These are phyloP conservation scores for Neurospora pannonica DNA, from an alignment of 495 filamentous ascomycete species.

Conservation along the genomic window DNA sequence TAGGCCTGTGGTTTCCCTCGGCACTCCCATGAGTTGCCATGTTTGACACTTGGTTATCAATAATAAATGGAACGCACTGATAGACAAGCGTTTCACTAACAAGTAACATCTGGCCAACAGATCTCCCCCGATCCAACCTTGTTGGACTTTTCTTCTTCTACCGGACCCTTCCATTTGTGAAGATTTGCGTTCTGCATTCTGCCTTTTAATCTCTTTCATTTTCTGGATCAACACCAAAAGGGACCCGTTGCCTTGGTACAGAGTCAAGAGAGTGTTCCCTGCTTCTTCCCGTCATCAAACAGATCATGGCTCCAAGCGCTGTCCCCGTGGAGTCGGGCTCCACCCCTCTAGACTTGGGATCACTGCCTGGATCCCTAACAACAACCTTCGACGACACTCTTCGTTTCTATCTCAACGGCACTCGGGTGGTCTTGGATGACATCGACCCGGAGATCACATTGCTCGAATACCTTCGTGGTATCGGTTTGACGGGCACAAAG, in stretches of 20 bases:
- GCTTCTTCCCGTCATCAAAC: neutral
- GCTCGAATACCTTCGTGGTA: slow-evolving; percentile 81
- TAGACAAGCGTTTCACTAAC: neutral
- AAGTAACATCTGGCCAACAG: neutral
- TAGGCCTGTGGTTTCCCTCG: neutral
- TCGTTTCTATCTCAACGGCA: slow-evolving; percentile 90
- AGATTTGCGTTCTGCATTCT: neutral
- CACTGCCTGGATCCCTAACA: slow-evolving; percentile 17
- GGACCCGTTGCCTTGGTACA: neutral
- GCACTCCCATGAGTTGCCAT: neutral
- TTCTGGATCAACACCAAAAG: neutral
- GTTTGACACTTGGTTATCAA: neutral
- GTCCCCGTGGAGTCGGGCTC: slow-evolving; percentile 30
- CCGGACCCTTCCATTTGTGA: neutral
- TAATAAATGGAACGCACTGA: neutral
- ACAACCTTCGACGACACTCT: slow-evolving; percentile 44
- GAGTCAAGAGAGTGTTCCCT: neutral
- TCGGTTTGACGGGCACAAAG: slow-evolving; percentile 72
- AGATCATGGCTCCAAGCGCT: slow-evolving; percentile 38
- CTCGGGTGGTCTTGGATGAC: slow-evolving; percentile 74
- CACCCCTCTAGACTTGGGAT: slow-evolving; percentile 2
- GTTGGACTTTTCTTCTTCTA: neutral
- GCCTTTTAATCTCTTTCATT: neutral
- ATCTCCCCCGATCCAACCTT: neutral
- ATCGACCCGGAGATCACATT: slow-evolving; percentile 88